phyloP scores from a whole-genome alignment of 2,329 filamentous ascomycete species.

The Fusarium austroafricanum region DNA sequence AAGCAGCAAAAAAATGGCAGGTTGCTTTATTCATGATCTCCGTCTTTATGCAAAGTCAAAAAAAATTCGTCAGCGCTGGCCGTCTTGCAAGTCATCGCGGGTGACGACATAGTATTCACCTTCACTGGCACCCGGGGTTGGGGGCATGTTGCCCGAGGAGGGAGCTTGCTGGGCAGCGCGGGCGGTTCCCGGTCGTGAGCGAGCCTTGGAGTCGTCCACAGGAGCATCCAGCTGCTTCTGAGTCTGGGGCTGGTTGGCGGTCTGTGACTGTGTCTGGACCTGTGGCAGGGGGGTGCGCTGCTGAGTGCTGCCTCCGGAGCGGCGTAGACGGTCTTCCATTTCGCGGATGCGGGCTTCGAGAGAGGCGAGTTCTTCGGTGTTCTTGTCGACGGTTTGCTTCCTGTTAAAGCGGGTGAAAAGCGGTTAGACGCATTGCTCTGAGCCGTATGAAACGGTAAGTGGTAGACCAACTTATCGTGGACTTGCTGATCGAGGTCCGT shows the following conservation, averaged over 20 bases:
- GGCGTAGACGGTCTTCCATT: slow-evolving; percentile 81
- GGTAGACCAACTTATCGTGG: slow-evolving; percentile 77
- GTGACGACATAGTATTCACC: slow-evolving; percentile 65
- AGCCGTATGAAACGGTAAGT: slow-evolving; percentile 6
- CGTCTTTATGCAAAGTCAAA: slow-evolving; percentile 49
- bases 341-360: slow-evolving; percentile 86
- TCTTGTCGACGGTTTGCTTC: slow-evolving; percentile 80
- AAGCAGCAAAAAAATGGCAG: slow-evolving; percentile 13
- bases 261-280: slow-evolving; percentile 19
- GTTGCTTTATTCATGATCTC: slow-evolving; percentile 51
- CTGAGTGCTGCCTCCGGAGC: slow-evolving; percentile 39
- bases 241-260: slow-evolving; percentile 31
- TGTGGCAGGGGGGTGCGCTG: slow-evolving; percentile 35
- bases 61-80: slow-evolving; percentile 47
- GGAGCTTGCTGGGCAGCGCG: slow-evolving; percentile 63
- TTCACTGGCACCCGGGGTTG: slow-evolving; percentile 71
- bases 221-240: slow-evolving; percentile 38
- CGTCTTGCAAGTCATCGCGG: slow-evolving; percentile 48
- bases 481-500: slow-evolving; percentile 80
- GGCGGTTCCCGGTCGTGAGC: slow-evolving; percentile 67
- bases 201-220: slow-evolving; percentile 52
- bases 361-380: slow-evolving; percentile 83
- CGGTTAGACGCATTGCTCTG: slow-evolving; percentile 4
- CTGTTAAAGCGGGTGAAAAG: slow-evolving; percentile 58
- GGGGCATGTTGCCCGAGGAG: slow-evolving; percentile 67